A percentile compares a stretch with the other conserved stretches of the same genome.
Evolutionary conservation across 163 green algal species (phyloP).

Genomic region (Scenedesmus sp.): DNA sequence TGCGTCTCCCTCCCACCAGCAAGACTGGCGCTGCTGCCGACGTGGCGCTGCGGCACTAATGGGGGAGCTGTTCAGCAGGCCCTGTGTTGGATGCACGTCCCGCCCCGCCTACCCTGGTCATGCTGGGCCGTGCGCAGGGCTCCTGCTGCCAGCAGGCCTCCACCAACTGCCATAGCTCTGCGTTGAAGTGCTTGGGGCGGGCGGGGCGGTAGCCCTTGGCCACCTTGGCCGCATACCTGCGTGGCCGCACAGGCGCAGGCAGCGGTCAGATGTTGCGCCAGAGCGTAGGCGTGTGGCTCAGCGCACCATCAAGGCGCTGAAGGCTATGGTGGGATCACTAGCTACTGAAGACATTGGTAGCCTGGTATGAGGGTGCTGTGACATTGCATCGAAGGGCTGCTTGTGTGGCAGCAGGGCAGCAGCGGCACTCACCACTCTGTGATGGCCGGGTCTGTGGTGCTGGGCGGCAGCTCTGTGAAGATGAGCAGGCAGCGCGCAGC

Average conservation of each 20-base stretch:
- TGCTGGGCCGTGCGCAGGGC: neutral
- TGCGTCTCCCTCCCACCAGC: no score
- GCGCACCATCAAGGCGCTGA: neutral
- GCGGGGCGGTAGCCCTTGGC: conserved; percentile 30
- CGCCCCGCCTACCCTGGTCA: conserved; percentile 11
- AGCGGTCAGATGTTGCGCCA: neutral
- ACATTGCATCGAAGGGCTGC: neutral
- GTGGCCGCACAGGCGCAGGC: neutral
- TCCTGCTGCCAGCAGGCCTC: conserved; percentile 18
- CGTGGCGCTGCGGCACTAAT: no score
- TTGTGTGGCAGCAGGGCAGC: neutral
- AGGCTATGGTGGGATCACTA: no score
- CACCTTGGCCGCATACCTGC: conserved; percentile 30
- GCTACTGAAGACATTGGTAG: no score
- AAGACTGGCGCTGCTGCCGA: no score
- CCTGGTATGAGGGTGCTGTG: no score
- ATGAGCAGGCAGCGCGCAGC: conserved; percentile 27
- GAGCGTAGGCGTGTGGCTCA: neutral
- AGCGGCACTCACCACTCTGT: conserved; percentile 5
- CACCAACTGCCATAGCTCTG: conserved; percentile 4
- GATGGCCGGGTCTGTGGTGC: conserved; percentile 7
- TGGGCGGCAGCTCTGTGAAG: conserved; percentile 22
- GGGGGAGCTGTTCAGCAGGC: no score
- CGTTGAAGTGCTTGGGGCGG: neutral
- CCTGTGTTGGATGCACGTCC: neutral